Percentiles rank a stretch among this genome's conserved stretches.
phyloP scores from a whole-genome alignment of 2,329 filamentous ascomycete genomes.

The Fusarium brachygibbosum region DNA sequence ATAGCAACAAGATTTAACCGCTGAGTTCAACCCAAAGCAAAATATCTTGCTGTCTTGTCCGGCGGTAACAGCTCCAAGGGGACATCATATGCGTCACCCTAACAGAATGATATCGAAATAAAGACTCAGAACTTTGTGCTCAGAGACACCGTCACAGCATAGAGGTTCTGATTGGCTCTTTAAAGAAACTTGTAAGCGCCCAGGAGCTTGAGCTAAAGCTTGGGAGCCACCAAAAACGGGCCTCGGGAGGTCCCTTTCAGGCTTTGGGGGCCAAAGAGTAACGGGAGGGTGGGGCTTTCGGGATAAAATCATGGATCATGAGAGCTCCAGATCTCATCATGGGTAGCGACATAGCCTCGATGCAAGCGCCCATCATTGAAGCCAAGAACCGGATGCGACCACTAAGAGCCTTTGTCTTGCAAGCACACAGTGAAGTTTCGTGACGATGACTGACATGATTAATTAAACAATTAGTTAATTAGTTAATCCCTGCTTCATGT shows the following conservation, averaged over 20 bases:
- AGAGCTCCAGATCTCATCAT: constrained; percentile 35
- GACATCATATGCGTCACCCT: constrained; percentile 22
- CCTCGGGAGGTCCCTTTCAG: constrained; percentile 37
- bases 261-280: constrained; percentile 37
- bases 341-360: constrained; percentile 38
- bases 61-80: constrained; percentile 26
- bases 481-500: not conserved
- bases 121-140: constrained; percentile 9
- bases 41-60: not conserved
- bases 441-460: not conserved
- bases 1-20: constrained; percentile 13
- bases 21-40: not conserved
- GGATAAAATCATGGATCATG: constrained; percentile 39
- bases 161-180: constrained; percentile 43
- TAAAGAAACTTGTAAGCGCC: constrained; percentile 46
- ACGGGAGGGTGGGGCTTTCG: constrained; percentile 25
- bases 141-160: constrained; percentile 18
- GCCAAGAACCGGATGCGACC: constrained; percentile 41
- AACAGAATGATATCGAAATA: constrained; percentile 24
- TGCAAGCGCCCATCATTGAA: constrained; percentile 43
- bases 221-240: constrained; percentile 34
- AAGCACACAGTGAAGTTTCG: not conserved
- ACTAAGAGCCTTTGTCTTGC: constrained; percentile 6
- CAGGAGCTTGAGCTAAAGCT: constrained; percentile 40
- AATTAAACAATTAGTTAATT: not conserved